Percentiles rank a stretch among this genome's conserved stretches.
Conservation (phyloP, 2,329 filamentous ascomycete species). For the Aspergillus neotritici region DNA sequence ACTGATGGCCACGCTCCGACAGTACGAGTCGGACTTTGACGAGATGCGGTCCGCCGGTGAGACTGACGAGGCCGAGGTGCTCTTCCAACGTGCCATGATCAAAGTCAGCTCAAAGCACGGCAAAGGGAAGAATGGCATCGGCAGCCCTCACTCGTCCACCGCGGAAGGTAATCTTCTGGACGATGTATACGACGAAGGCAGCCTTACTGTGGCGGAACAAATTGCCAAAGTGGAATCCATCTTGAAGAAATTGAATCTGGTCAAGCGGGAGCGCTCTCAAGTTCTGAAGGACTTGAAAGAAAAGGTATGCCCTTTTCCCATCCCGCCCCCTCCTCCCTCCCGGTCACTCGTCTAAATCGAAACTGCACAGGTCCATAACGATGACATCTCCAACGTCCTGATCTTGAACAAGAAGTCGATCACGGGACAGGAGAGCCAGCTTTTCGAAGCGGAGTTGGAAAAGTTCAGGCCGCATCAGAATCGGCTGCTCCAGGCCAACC, state of each 20-base stretch:
- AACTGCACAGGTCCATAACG: conserved; percentile 68
- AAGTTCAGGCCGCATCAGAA: conserved; percentile 94
- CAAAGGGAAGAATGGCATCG: conserved; percentile 57
- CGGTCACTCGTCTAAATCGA: not conserved
- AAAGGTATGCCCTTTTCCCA: conserved; percentile 71
- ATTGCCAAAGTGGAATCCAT: conserved; percentile 84
- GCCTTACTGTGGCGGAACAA: conserved; percentile 78
- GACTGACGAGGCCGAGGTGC: conserved; percentile 74
- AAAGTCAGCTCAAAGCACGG: conserved; percentile 59
- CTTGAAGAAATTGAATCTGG: conserved; percentile 80
- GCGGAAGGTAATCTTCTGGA: conserved; percentile 78
- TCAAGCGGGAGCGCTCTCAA: conserved; percentile 87
- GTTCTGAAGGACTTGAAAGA: conserved; percentile 96
- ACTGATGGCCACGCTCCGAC: conserved; percentile 73
- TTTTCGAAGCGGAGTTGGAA: conserved; percentile 95
- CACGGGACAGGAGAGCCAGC: conserved; percentile 79
- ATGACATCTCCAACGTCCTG: conserved; percentile 94
- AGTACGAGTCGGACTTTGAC: conserved; percentile 83
- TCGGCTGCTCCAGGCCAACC: conserved; percentile 82
- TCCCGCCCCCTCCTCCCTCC: not conserved
- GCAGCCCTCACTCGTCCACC: conserved; percentile 52
- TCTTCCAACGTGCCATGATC: conserved; percentile 82
- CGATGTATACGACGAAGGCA: conserved; percentile 78
- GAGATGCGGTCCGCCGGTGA: conserved; percentile 91
- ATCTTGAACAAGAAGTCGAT: conserved; percentile 98